Evolutionary conservation across 1,139 yeast species (phyloP), one percentile per base, ranked within the genome.

Genomic region (Saccharomyces hybrid): DNA sequence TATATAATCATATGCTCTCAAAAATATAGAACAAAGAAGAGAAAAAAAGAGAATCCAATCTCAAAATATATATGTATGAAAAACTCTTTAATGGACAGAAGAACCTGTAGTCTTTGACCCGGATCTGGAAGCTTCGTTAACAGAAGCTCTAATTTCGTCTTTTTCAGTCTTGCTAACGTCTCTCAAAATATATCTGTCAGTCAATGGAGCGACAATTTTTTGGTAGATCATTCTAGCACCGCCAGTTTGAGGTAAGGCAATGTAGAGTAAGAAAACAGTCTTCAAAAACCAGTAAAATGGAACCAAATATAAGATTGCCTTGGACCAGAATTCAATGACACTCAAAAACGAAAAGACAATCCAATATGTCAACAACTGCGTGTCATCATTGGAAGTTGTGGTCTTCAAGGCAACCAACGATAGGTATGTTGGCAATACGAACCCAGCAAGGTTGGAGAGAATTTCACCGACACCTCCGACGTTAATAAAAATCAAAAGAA

Each of bases 281-380:
- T 93, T 93, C 79, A 93, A 80, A 68, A 93, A 81, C 82, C 91
- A 93, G 81, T 93, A 93, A 72, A 93, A 90, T 67, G 99, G 99
- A 63, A 93, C 74, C 95, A 97, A 88, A 79, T 88, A 88, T 60
- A 91, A 79, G 64, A 95, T 86, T 46, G 97, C 86, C 69, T 84
- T 82, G 58, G 97, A 85, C 98, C 98, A 93, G 79, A 89, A 93
- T 76, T 93, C 99, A 66, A 89, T 69, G 52, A 93, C 93, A 70
- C 85, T 88, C 76, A 93, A 82, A 66, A 83, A 84, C 32, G 97
- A 96, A 70, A 88, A 93, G 31, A 93, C 96, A 57, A 93, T 97
- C 99, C 99, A 93, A 74, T 93, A 91, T 41, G 97, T 86, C 69
- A 93, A 80, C 71, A 87, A 81, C 66, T 88, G 86, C 58, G 95